Percentiles rank a stretch among this genome's conserved stretches.
Conservation (phyloP, 164 flowering plant species). For the Piper longum region DNA sequence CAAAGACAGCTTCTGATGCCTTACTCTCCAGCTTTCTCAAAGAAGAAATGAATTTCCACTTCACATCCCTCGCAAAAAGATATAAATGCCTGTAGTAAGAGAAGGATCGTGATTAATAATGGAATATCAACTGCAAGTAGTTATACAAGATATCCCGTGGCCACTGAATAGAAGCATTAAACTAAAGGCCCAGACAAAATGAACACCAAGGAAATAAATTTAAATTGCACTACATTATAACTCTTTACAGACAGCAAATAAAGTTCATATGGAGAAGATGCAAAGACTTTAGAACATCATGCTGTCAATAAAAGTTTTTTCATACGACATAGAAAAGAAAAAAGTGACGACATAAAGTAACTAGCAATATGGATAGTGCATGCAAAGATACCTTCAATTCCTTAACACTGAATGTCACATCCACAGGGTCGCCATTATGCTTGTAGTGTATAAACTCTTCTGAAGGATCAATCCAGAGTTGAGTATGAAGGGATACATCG, state of each 20-base stretch:
- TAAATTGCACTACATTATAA: too few relatives aligned
- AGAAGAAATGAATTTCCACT: constrained; percentile 76
- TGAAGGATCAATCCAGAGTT: constrained; percentile 90
- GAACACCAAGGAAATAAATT: too few relatives aligned
- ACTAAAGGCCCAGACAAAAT: too few relatives aligned
- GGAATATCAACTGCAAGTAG: background rate
- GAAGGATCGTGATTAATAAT: background rate
- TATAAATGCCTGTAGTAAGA: constrained; percentile 69
- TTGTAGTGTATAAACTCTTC: constrained; percentile 88
- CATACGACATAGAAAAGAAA: too few relatives aligned
- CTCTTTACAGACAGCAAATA: too few relatives aligned
- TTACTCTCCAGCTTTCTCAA: constrained; percentile 98
- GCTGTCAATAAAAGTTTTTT: too few relatives aligned
- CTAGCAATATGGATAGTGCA: background rate
- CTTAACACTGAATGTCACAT: constrained; percentile 85
- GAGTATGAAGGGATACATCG: constrained; percentile 79
- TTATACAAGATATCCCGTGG: background rate
- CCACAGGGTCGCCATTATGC: constrained; percentile 80
- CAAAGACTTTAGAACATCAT: too few relatives aligned
- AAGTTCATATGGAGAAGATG: too few relatives aligned
- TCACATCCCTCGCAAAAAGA: constrained; percentile 93
- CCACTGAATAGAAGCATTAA: too few relatives aligned
- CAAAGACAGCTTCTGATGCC: constrained; percentile 9
- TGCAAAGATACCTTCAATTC: constrained; percentile 55
- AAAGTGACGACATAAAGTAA: background rate